These are phyloP conservation scores for Pythium scleroteichum DNA, from an alignment of 352 stramenopile genomes.

Conservation along the genomic window DNA sequence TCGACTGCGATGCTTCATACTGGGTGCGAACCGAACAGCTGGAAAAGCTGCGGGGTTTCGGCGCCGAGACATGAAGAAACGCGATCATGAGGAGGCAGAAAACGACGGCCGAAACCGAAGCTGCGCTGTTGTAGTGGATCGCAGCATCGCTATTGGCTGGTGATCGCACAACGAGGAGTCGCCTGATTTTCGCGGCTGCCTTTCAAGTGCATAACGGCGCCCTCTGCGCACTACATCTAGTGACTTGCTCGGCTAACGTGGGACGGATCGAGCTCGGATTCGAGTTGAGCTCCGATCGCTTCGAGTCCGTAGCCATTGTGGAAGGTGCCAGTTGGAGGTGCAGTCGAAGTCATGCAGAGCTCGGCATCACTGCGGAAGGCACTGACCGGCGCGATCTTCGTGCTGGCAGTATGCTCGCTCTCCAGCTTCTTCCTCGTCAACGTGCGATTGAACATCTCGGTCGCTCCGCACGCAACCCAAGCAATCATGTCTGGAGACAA, in stretches of 20 bases:
- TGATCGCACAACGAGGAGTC: neutral
- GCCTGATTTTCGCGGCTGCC: neutral
- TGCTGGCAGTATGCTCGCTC: slow-evolving; percentile 25
- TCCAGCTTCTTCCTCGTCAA: slow-evolving; percentile 30
- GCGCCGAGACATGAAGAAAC: slow-evolving; percentile 1
- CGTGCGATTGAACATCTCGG: slow-evolving; percentile 13
- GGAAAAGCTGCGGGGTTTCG: slow-evolving; percentile 5
- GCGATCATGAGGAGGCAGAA: neutral
- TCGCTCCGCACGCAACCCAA: slow-evolving; percentile 13
- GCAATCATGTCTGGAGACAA: slow-evolving; percentile 3
- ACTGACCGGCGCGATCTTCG: slow-evolving; percentile 15
- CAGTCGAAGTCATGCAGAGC: slow-evolving; percentile 12
- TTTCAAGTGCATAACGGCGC: neutral
- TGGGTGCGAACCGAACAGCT: neutral
- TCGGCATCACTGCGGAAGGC: slow-evolving; percentile 16
- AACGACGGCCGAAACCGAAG: slow-evolving; percentile 1
- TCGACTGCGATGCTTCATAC: neutral
- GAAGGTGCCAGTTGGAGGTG: slow-evolving; percentile 3
- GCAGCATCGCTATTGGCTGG: neutral
- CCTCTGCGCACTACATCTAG: too few relatives aligned
- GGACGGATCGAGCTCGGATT: too few relatives aligned
- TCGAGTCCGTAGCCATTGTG: slow-evolving; percentile 11
- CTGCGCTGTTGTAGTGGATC: neutral
- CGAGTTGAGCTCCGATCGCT: too few relatives aligned
- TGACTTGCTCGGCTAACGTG: neutral